phyloP scores from a whole-genome alignment of 1,139 yeast species.

The Magnusiomyces suaveolens region DNA sequence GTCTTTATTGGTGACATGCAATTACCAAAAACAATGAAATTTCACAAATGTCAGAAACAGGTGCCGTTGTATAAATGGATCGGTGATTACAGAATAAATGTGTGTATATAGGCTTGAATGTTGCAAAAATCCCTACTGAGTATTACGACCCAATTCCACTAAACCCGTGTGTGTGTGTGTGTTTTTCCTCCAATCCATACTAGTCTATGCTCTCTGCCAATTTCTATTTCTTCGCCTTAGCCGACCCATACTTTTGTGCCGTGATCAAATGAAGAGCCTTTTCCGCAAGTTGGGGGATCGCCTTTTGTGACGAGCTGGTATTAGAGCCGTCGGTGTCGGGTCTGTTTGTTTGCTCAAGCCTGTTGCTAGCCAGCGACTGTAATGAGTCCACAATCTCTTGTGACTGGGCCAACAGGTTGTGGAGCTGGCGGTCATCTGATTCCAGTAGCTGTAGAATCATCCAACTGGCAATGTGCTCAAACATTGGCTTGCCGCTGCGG shows the following conservation, averaged over 20 bases:
- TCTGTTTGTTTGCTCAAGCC: not conserved
- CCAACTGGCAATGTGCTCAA: conserved; percentile 97
- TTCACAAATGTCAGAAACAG: too few species aligned
- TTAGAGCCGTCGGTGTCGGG: not conserved
- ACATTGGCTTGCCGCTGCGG: conserved; percentile 83
- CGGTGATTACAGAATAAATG: too few species aligned
- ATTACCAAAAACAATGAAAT: too few species aligned
- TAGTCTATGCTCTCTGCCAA: too few species aligned
- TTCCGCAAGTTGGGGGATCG: conserved; percentile 12
- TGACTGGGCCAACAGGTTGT: conserved; percentile 28
- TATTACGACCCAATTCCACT: too few species aligned
- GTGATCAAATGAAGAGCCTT: not conserved
- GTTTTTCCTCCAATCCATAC: too few species aligned
- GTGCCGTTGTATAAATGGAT: too few species aligned
- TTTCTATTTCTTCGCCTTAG: too few species aligned
- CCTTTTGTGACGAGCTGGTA: conserved; percentile 10
- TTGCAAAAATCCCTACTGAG: too few species aligned
- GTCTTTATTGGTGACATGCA: too few species aligned
- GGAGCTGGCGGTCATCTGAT: conserved; percentile 63
- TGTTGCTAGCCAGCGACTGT: conserved; percentile 25
- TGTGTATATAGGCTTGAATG: too few species aligned
- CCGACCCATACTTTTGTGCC: not conserved
- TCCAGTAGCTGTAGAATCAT: conserved; percentile 87
- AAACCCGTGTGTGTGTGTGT: too few species aligned
- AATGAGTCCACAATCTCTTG: conserved; percentile 30